phyloP scores from a whole-genome alignment of 768 basidiomycete species.

The Kondoa subrosea region DNA sequence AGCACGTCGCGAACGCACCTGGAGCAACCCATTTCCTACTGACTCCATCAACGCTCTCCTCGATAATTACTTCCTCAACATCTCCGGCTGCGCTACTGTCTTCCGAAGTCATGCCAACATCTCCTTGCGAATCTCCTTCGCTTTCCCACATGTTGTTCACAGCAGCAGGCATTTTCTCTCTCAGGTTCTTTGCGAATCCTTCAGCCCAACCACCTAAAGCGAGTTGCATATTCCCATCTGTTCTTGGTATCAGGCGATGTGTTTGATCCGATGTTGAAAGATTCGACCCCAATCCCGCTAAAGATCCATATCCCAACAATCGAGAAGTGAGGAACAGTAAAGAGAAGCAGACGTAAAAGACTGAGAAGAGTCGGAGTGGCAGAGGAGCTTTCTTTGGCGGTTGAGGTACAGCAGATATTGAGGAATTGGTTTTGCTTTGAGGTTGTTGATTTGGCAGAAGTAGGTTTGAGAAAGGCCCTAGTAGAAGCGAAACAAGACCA shows the following conservation, averaged over 20 bases:
- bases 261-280: not conserved
- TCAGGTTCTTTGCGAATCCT: not conserved
- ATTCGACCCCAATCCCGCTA: too few species aligned
- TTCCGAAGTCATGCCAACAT: not conserved
- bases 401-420: not conserved
- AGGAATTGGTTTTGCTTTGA: not conserved
- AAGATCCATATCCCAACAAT: not conserved
- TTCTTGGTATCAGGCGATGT: not conserved
- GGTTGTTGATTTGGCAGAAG: not conserved
- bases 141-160: constrained; percentile 7
- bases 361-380: not conserved
- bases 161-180: not conserved
- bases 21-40: constrained; percentile 7
- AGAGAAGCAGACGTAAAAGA: constrained; percentile 12
- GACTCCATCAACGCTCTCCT: not conserved
- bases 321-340: constrained; percentile 7
- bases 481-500: not conserved
- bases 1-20: not conserved
- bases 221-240: not conserved
- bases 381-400: not conserved
- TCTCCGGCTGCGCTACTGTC: constrained; percentile 6
- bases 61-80: not conserved
- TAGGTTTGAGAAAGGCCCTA: not conserved
- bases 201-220: constrained; percentile 4
- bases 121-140: not conserved